A percentile compares a stretch with the other conserved stretches of the same genome.
These are phyloP conservation scores for Mycena olivaceomarginata DNA, from an alignment of 768 basidiomycete species.

Conservation along the genomic window DNA sequence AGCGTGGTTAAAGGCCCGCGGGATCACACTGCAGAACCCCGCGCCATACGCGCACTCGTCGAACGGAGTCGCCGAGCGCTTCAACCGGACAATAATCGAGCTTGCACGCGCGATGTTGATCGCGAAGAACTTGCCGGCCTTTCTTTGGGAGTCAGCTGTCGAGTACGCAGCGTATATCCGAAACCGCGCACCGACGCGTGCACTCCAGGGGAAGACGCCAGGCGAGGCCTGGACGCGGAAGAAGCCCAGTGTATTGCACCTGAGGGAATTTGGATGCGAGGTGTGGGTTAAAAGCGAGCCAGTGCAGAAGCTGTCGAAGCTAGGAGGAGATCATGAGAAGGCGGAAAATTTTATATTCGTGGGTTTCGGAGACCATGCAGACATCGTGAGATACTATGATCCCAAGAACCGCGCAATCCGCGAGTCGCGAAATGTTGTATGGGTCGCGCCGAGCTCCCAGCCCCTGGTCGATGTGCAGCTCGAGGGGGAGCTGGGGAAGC, in stretches of 20 bases:
- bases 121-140: conserved; percentile 39
- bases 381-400: too few species aligned
- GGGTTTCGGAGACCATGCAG: too few species aligned
- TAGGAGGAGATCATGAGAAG: conserved; percentile 10
- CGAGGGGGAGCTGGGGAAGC: too few species aligned
- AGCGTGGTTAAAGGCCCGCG: too few species aligned
- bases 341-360: too few species aligned
- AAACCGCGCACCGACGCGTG: conserved; percentile 41
- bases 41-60: too few species aligned
- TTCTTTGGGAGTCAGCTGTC: neutral
- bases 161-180: conserved; percentile 48
- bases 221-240: conserved; percentile 23
- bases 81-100: conserved; percentile 57
- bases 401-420: too few species aligned
- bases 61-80: conserved; percentile 58
- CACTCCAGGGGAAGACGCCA: conserved; percentile 28
- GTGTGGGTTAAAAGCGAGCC: conserved; percentile 39
- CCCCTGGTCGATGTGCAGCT: too few species aligned
- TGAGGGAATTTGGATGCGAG: conserved; percentile 31
- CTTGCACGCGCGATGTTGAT: conserved; percentile 56
- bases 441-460: too few species aligned
- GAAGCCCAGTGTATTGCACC: conserved; percentile 32
- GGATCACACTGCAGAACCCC: too few species aligned
- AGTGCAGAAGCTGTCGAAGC: conserved; percentile 32
- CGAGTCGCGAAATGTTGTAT: too few species aligned